Percentiles rank a stretch among this genome's conserved stretches.
Conservation (phyloP, 83 land plant genomes). For the Picea abies region DNA sequence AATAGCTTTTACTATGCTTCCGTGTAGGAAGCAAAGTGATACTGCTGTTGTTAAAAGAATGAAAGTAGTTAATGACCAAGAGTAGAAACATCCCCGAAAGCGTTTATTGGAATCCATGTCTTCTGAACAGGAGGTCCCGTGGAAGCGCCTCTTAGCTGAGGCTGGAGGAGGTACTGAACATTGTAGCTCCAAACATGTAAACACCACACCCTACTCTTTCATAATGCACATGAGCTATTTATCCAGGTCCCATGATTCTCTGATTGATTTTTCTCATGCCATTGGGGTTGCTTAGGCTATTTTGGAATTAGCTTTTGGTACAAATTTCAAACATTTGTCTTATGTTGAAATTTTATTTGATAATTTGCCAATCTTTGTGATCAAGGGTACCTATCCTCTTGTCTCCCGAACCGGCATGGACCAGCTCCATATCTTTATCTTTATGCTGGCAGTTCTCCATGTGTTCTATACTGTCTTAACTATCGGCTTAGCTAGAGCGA, state of each 20-base stretch:
- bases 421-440: constrained; percentile 55
- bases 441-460: constrained; percentile 58
- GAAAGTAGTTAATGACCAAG: background rate
- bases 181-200: background rate
- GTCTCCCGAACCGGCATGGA: constrained; percentile 46
- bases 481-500: constrained; percentile 39
- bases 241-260: no score
- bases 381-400: constrained; percentile 43
- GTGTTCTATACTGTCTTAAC: constrained; percentile 46
- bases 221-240: no score
- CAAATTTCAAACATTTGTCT: background rate
- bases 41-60: no score
- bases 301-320: no score
- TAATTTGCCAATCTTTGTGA: background rate
- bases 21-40: constrained; percentile 15
- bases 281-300: no score
- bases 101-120: constrained; percentile 17
- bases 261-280: background rate
- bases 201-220: background rate
- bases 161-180: background rate
- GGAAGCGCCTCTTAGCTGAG: constrained; percentile 24
- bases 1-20: constrained; percentile 22
- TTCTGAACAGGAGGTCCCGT: constrained; percentile 10
- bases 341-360: background rate
- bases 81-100: constrained; percentile 21